Evolutionary conservation across 441 rosid genomes (phyloP).

Genomic region (Bruguiera hainesii): DNA sequence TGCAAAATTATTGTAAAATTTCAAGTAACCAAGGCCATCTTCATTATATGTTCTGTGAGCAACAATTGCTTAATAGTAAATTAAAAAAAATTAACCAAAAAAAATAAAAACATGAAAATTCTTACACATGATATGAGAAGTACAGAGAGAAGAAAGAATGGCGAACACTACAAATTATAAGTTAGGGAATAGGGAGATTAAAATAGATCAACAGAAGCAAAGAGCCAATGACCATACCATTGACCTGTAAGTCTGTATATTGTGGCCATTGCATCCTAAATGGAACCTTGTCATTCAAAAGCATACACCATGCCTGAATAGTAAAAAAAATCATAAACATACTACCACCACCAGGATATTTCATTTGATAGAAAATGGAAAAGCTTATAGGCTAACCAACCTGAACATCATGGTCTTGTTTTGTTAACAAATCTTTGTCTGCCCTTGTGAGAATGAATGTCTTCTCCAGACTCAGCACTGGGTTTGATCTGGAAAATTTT

Average conservation of each 20-base stretch:
- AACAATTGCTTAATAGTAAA: too few relatives aligned
- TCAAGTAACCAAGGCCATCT: background rate
- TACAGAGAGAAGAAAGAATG: background rate
- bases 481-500: constrained; percentile 48
- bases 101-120: too few relatives aligned
- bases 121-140: too few relatives aligned
- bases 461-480: constrained; percentile 58
- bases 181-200: background rate
- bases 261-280: constrained; percentile 95
- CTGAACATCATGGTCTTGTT: constrained; percentile 71
- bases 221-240: constrained; percentile 50
- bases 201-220: background rate
- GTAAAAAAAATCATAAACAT: constrained; percentile 12
- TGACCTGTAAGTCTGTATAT: constrained; percentile 67
- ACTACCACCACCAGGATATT: constrained; percentile 2
- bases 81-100: too few relatives aligned
- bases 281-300: constrained; percentile 72
- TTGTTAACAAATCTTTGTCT: constrained; percentile 53
- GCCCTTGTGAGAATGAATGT: constrained; percentile 65
- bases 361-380: background rate
- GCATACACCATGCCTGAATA: constrained; percentile 87
- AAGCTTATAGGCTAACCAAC: constrained; percentile 31
- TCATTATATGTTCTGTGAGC: background rate
- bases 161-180: background rate
- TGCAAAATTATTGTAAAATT: background rate